A percentile compares a stretch with the other conserved stretches of the same genome.
Evolutionary conservation across 768 basidiomycete genomes (phyloP).

Genomic region (Mycena galericulata): DNA sequence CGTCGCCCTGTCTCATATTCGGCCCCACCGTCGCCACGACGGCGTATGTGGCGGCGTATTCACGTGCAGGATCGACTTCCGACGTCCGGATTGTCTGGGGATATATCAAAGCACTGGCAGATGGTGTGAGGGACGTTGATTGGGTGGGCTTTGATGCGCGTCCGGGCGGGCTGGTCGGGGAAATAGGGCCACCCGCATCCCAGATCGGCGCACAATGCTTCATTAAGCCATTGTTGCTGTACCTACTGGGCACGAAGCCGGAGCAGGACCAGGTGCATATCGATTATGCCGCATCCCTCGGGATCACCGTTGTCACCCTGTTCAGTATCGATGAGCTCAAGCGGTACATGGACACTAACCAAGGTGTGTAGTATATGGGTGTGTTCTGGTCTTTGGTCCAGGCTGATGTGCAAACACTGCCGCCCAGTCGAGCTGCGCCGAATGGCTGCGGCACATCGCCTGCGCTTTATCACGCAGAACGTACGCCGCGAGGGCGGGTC

Average conservation of each 20-base stretch:
- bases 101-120: slow-evolving; percentile 22
- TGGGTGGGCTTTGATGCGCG: slow-evolving; percentile 23
- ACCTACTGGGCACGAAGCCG: slow-evolving; percentile 13
- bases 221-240: slow-evolving; percentile 6
- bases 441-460: slow-evolving; percentile 2
- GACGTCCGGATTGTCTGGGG: slow-evolving; percentile 7
- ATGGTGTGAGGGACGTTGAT: slow-evolving; percentile 17
- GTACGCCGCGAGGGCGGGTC: slow-evolving; percentile 6
- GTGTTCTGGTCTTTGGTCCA: neutral
- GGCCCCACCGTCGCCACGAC: slow-evolving; percentile 13
- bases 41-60: slow-evolving; percentile 6
- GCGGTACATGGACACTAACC: slow-evolving; percentile 1
- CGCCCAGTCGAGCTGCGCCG: slow-evolving; percentile 6
- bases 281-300: slow-evolving; percentile 6
- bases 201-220: neutral
- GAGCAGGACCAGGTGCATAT: slow-evolving; percentile 20
- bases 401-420: neutral
- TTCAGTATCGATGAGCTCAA: slow-evolving; percentile 2
- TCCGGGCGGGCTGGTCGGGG: neutral
- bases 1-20: slow-evolving; percentile 21
- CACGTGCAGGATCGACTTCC: slow-evolving; percentile 20
- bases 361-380: neutral
- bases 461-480: slow-evolving; percentile 24
- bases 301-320: slow-evolving; percentile 21
- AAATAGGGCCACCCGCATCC: neutral